Base-by-base conservation (phyloP, 495 filamentous ascomycete species). In the Penicillium verhagenii region DNA sequence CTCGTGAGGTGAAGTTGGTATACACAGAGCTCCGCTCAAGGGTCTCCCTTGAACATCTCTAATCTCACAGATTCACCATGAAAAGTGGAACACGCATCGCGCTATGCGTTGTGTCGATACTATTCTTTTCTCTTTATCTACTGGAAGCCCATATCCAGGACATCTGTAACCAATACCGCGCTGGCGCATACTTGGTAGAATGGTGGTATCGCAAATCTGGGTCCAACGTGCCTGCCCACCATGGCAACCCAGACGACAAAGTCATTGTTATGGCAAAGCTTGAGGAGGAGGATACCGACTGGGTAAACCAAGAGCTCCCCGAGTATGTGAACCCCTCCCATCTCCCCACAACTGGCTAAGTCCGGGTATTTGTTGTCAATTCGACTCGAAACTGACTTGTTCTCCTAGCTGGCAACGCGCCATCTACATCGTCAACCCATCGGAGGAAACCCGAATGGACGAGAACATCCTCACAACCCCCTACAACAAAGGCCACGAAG, bases 401-500 rank as follows among this genome's bases (percentile, higher is more conserved):
- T 43, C n/a, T 38, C 21, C 31, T 47, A 75, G 84, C 59, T 75
- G 87, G 58, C 70, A 81, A 53, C 72, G 78, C n/a, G 80, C 83
- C 20, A 75, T 87, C 25, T 91, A 90, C 66, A 75, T 81, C 42
- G 86, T 81, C 49, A 82, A 91, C 56, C 81, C 86, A 44, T 76
- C 81, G 10, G 64, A 54, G 1, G 79, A 78, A 6, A 70, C 70
- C 13, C 71, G 76, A 77, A 25, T 79, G 73, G 14, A 80, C 71
- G 48, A 52, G 13, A 19, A 59, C 4, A 47, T 52, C 14, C 70
- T 74, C 56, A 78, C 63, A 49, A 78, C 67, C 0, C 60, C 65
- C 11, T n/a, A 61, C 10, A 89, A 89, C 60, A 91, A 91, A 70
- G 88, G 88, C 40, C 82, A 90, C 58, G 88, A 92, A 66, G 85